Evolutionary conservation across 169 alveolate species (phyloP).

Genomic region (Plasmodium ovale): DNA sequence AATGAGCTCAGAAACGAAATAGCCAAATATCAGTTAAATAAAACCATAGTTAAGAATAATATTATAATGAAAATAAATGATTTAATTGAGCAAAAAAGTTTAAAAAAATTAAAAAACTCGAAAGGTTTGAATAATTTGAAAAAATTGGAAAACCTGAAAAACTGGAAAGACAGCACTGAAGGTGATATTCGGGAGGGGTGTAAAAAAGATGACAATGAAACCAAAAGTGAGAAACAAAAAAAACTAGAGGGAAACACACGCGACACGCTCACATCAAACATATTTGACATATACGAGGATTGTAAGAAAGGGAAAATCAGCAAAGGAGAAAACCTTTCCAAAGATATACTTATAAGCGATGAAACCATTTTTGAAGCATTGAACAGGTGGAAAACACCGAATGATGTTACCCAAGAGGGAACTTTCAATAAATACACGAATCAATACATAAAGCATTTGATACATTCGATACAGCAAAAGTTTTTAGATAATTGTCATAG

Average conservation of each 20-base stretch:
- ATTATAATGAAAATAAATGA: slow-evolving; percentile 73
- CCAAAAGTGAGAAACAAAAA: background rate
- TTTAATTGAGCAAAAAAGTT: slow-evolving; percentile 47
- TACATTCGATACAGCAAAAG: slow-evolving; percentile 17
- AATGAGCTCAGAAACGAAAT: slow-evolving; percentile 79
- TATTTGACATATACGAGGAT: background rate
- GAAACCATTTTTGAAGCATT: slow-evolving; percentile 72
- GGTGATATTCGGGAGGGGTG: background rate
- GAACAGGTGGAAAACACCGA: slow-evolving; percentile 61
- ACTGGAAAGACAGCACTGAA: too few species aligned
- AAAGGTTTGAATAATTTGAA: background rate
- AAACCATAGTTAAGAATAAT: slow-evolving; percentile 74
- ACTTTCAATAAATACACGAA: slow-evolving; percentile 42
- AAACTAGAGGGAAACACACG: background rate
- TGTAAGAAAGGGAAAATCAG: background rate
- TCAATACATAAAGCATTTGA: slow-evolving; percentile 11
- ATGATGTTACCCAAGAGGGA: slow-evolving; percentile 4
- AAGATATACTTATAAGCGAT: slow-evolving; percentile 61
- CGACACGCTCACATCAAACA: background rate
- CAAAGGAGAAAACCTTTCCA: background rate
- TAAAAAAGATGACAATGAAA: background rate
- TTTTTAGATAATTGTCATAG: slow-evolving; percentile 22
- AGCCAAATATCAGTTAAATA: slow-evolving; percentile 79
- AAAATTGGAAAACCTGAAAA: too few species aligned
- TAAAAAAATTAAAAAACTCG: slow-evolving; percentile 19